Evolutionary conservation across 2,329 filamentous ascomycete genomes (phyloP), one percentile per base, ranked within the genome.

Genomic region (Acrodontium crateriforme): DNA sequence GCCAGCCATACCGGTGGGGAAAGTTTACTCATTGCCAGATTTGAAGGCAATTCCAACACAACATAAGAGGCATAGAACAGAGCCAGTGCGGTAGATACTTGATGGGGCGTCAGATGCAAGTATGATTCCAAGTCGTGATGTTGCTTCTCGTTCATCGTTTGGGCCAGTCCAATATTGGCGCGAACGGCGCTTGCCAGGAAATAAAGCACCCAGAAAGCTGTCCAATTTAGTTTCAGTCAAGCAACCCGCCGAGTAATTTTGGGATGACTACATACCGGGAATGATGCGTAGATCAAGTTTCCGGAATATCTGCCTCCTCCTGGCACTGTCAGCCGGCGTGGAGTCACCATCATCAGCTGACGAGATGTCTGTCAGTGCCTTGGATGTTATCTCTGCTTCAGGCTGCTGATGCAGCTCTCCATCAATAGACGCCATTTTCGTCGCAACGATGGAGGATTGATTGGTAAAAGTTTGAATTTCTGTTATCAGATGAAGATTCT

Each of bases 31-130:
- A 93, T 92, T 51, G 89, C 59, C 38, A 93, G 64, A 52, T 92
- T 93, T 4, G 82, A 89, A 0, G 84, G 84, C 30, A 81, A 69
- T 50, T 93, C 84, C 44, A 93, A 91, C 29, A 92, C 56, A 35
- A 92, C 83, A 55, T 93, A 93, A 47, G 81, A 76, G 36, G 92
- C 83, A 50, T 93, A 93, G 62, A 93, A 93, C 10, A 93, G 64
- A 3, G 84, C 81, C 20, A 93, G 61, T 26, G 80, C 82, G 0
- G 79, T 85, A 0, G 83, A 91, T 10, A 83, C 74, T 54, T 93
- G 77, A 44, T 78, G 79, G 7, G 75, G 56, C 0, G 71, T 73
- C 39, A 92, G 60, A 34, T 72, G 50, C 27, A 93, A 67, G 19
- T 78, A 67, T 2, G 71, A 69, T 41, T 69, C 69, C n/a, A 93